Conservation (phyloP, 768 basidiomycete genomes). For the Dictyophora rubrovolvata region DNA sequence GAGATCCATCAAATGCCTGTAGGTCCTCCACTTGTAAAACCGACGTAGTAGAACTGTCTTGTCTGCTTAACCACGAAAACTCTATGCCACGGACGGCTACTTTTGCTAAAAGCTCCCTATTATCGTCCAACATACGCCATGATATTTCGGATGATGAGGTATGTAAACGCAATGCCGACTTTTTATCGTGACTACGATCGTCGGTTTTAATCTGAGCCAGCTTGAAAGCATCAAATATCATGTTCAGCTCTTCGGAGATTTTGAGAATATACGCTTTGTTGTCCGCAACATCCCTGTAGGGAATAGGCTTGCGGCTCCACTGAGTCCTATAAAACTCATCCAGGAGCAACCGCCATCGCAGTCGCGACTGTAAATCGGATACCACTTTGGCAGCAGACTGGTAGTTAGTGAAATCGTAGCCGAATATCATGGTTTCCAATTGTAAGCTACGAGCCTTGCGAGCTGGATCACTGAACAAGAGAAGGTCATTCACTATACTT, state of each 20-base stretch:
- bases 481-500: constrained; percentile 73
- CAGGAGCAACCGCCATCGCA: constrained; percentile 40
- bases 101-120: constrained; percentile 68
- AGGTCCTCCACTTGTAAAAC: constrained; percentile 66
- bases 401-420: constrained; percentile 80
- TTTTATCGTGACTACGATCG: constrained; percentile 56
- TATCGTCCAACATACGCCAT: constrained; percentile 81
- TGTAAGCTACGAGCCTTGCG: constrained; percentile 70
- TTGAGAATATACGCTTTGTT: constrained; percentile 64
- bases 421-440: constrained; percentile 73
- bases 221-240: constrained; percentile 80
- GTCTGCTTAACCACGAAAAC: constrained; percentile 76
- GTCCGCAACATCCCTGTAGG: constrained; percentile 46
- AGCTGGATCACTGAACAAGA: constrained; percentile 83
- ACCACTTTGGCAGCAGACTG: constrained; percentile 61
- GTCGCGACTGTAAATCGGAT: constrained; percentile 57
- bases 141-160: constrained; percentile 80
- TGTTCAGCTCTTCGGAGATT: constrained; percentile 67
- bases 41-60: constrained; percentile 80
- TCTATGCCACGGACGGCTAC: constrained; percentile 70
- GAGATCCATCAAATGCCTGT: constrained; percentile 77
- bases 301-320: constrained; percentile 23
- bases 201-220: constrained; percentile 64
- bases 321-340: constrained; percentile 11
- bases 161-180: constrained; percentile 71